Base-by-base conservation (phyloP, 2,329 filamentous ascomycete genomes). In the Colletotrichum phormii region DNA sequence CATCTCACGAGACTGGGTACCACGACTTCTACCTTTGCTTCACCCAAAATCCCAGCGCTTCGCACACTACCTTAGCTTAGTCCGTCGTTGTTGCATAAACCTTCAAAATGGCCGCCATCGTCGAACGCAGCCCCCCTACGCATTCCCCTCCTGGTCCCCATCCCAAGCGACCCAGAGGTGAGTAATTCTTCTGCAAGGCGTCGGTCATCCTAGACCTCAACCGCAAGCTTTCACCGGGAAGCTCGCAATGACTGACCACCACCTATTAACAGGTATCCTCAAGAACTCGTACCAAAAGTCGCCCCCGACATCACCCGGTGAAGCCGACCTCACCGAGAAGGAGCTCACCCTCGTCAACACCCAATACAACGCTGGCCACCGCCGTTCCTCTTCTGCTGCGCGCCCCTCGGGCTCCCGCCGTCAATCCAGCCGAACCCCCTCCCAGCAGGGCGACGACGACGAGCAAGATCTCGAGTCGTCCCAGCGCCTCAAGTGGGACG, bases 291-390 rank as follows among this genome's bases (percentile, higher is more conserved):
- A 89, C 74, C 92, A 89, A 77, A 86, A 88, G 72, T 89, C 90
- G 35, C 89, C 91, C 24, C 86, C 88, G 81, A 74, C 88, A 83
- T 77, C 89, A 81, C 78, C 86, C 70, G 79, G 84, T 77, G 84
- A 86, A 77, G 81, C 86, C 78, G 83, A 90, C 81, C 76, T 91
- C 77, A 90, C 90, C 4, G 92, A 95, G 76, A 97, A 97, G 84
- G 97, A 98, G 80, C 87, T 98, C 78, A 97, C 95, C 4, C 90
- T 98, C 73, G 92, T 95, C 82, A 99, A 99, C 84, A 99, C 97
- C 0, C 90, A 98, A 74, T 91, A 94, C 81, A 99, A 99, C 86
- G 95, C 97, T 58, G 97, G 97, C 42, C 94, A 93, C 76, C 93
- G 94, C 64, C 92, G 94, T 74, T 96, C 94, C 24, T 97, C 94